Conservation (phyloP, 2,329 filamentous ascomycete species). For the Pseudogymnoascus sp. region DNA sequence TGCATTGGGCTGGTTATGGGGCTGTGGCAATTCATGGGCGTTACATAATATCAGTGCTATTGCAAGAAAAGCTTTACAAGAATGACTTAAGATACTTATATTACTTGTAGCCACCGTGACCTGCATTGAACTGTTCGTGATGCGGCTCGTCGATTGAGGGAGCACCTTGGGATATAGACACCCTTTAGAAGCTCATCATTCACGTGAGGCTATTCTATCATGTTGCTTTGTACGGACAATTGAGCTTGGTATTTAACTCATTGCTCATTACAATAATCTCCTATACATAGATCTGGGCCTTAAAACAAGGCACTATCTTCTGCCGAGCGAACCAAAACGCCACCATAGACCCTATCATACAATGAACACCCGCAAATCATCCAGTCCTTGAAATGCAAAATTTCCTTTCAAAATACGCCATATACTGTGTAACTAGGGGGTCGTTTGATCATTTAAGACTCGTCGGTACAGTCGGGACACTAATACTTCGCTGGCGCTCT, state of each 20-base stretch:
- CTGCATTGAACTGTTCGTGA: background rate
- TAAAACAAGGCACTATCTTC: background rate
- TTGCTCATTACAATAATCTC: background rate
- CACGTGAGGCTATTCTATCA: background rate
- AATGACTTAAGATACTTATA: slow-evolving; percentile 12
- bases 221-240: background rate
- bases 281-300: slow-evolving; percentile 2
- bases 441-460: slow-evolving; percentile 1
- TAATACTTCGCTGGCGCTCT: slow-evolving; percentile 50
- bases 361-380: slow-evolving; percentile 6
- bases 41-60: slow-evolving; percentile 19
- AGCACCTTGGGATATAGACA: background rate
- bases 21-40: slow-evolving; percentile 25
- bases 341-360: background rate
- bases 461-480: slow-evolving; percentile 20
- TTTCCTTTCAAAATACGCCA: slow-evolving; percentile 6
- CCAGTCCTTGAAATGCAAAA: slow-evolving; percentile 2
- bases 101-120: background rate
- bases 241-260: slow-evolving; percentile 6
- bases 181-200: background rate
- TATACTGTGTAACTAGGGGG: slow-evolving; percentile 6
- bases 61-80: slow-evolving; percentile 25
- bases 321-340: slow-evolving; percentile 4
- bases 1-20: slow-evolving; percentile 29
- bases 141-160: background rate